Percentiles rank a stretch among this genome's conserved stretches.
phyloP scores from a whole-genome alignment of 2,329 filamentous ascomycete genomes.

The Diaporthe velutina region DNA sequence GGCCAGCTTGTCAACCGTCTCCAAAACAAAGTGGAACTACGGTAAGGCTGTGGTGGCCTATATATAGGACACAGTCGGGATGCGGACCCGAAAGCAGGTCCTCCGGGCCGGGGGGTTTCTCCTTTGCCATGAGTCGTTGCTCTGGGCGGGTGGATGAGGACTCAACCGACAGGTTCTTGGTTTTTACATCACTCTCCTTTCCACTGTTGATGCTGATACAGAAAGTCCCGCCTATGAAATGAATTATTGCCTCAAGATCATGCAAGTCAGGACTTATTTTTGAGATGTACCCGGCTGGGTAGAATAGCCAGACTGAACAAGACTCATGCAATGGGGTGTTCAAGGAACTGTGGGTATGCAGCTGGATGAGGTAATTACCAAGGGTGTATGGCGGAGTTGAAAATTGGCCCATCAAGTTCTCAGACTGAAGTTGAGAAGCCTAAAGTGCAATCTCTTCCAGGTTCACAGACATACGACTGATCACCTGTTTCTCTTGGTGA shows the following conservation, averaged over 20 bases:
- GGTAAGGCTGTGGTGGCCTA: constrained; percentile 10
- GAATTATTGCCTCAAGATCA: not conserved
- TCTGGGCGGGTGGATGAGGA: not conserved
- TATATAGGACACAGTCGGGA: not conserved
- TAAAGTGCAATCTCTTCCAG: not conserved
- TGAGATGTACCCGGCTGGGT: no score
- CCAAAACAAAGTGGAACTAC: not conserved
- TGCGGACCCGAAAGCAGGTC: not conserved
- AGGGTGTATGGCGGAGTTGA: not conserved
- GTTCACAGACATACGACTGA: not conserved
- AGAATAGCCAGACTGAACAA: not conserved
- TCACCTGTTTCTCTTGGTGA: not conserved
- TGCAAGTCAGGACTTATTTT: not conserved
- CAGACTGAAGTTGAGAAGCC: not conserved
- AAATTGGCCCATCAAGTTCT: not conserved
- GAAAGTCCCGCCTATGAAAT: not conserved
- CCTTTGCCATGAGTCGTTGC: constrained; percentile 4
- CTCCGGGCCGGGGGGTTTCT: not conserved
- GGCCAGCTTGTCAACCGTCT: not conserved
- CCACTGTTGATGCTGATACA: not conserved
- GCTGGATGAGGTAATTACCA: not conserved
- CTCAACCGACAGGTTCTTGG: not conserved
- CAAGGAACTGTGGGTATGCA: not conserved
- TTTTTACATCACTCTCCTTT: not conserved
- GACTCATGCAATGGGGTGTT: not conserved